Evolutionary conservation across 768 basidiomycete genomes (phyloP).

Genomic region (Amanita molliuscula): DNA sequence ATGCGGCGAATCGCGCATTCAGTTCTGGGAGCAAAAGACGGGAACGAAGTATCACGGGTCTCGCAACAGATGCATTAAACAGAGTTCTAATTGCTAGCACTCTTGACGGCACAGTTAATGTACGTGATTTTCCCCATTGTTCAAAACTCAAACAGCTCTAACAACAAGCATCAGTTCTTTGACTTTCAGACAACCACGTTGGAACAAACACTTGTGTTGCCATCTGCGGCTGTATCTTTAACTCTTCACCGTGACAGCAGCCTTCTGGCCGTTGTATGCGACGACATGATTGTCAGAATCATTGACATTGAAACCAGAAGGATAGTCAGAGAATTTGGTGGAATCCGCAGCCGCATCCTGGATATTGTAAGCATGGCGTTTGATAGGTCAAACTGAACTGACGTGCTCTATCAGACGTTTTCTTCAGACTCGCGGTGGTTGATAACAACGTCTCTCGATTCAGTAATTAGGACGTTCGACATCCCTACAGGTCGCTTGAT

Average conservation of each 20-base stretch:
- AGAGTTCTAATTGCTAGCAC: conserved; percentile 74
- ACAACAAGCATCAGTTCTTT: conserved; percentile 61
- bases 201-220: conserved; percentile 53
- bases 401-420: conserved; percentile 52
- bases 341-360: conserved; percentile 75
- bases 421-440: conserved; percentile 96
- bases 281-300: conserved; percentile 78
- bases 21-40: conserved; percentile 27
- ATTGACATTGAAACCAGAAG: conserved; percentile 86
- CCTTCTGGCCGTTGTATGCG: conserved; percentile 73
- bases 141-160: not conserved
- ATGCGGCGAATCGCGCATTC: conserved; percentile 34
- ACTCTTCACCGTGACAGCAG: conserved; percentile 77
- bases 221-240: conserved; percentile 62
- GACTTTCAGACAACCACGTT: conserved; percentile 85
- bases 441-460: conserved; percentile 80
- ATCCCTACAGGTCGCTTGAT: conserved; percentile 88
- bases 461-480: conserved; percentile 90
- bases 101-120: conserved; percentile 82
- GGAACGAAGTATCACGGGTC: conserved; percentile 61
- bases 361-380: conserved; percentile 56
- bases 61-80: conserved; percentile 84
- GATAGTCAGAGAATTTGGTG: conserved; percentile 81
- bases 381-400: conserved; percentile 1
- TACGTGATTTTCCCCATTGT: conserved; percentile 26